Base-by-base conservation (phyloP, 2,329 filamentous ascomycete genomes). In the Xylariales sp. region DNA sequence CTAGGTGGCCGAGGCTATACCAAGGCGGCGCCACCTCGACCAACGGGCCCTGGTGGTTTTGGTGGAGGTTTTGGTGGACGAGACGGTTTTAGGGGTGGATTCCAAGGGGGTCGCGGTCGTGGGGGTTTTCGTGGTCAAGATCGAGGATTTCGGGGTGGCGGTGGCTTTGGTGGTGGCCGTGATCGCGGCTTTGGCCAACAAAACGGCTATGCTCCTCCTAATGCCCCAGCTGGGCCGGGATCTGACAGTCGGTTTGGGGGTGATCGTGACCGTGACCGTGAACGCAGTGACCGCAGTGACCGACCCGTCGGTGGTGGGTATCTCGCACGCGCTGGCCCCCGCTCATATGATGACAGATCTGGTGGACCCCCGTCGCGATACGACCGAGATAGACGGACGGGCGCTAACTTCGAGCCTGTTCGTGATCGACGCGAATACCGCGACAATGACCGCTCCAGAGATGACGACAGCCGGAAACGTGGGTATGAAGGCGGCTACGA, bases 1-100 rank as follows among this genome's bases (percentile, higher is more conserved):
- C 88, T 97, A 2, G 96, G 96, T 70, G 95, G 95, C 53, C 90
- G 96, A 75, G 92, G 93, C 71, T 98, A 98, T 81, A 98, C 95
- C 65, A 97, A 95, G 81, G 89, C 90, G 16, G 85, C 89, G 71
- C 87, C 91, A 58, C 85, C 91, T 43, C 89, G 93, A 61, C 93
- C 93, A 53, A 84, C 86, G 71, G 91, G 86, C n/a, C 85, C 86
- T 23, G 87, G 87, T 53, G 85, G 83, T 14, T 88, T 87, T 57
- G 87, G 86, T 67, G 87, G 86, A 28, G 86, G 81, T 9, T 83
- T 85, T 68, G 84, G 86, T 67, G 85, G 87, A 63, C 88, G 87
- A 39, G 84, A 87, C 65, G 88, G 88, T 67, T 85, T 85, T 68
- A 81, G 84, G 50, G 83, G 85, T 62, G 86, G 86, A n/a, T 82